Evolutionary conservation across 148 eudicot genomes (phyloP).

Genomic region (Vaccinium corymbosum): DNA sequence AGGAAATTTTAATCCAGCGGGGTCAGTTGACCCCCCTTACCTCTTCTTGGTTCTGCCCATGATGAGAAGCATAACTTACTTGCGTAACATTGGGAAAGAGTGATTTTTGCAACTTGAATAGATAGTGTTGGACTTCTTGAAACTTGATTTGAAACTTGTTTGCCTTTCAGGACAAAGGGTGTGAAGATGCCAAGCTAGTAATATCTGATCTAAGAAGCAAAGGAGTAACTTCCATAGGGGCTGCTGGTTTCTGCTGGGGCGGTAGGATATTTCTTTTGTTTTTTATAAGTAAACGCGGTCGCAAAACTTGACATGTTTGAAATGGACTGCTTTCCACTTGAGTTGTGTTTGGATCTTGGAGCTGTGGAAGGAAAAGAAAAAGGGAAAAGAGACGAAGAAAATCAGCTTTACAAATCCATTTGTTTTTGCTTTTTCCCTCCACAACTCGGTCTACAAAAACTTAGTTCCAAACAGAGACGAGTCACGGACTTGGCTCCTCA

Average conservation of each 20-base stretch:
- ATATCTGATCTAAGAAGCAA: slow-evolving; percentile 28
- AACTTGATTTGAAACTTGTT: not conserved
- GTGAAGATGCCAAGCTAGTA: slow-evolving; percentile 35
- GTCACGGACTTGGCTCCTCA: not conserved
- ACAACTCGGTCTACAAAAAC: not conserved
- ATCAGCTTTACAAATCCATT: not conserved
- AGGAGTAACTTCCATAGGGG: slow-evolving; percentile 33
- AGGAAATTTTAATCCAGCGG: no score
- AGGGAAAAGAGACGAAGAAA: not conserved
- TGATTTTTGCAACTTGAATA: not conserved
- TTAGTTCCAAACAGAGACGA: not conserved
- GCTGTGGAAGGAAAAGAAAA: not conserved
- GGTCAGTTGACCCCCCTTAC: no score
- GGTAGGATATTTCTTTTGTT: slow-evolving; percentile 19
- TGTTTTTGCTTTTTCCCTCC: not conserved
- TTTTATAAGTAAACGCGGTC: not conserved
- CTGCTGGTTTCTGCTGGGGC: slow-evolving; percentile 51
- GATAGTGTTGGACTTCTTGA: not conserved
- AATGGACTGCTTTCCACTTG: not conserved
- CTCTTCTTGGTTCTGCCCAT: no score
- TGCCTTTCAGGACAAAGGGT: slow-evolving; percentile 35
- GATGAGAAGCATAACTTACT: not conserved
- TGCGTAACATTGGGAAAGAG: no score
- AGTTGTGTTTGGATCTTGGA: not conserved
- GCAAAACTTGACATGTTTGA: not conserved